These are phyloP conservation scores for Sanghuangporus weigelae DNA, from an alignment of 1,284 basidiomycete genomes.

Conservation along the genomic window DNA sequence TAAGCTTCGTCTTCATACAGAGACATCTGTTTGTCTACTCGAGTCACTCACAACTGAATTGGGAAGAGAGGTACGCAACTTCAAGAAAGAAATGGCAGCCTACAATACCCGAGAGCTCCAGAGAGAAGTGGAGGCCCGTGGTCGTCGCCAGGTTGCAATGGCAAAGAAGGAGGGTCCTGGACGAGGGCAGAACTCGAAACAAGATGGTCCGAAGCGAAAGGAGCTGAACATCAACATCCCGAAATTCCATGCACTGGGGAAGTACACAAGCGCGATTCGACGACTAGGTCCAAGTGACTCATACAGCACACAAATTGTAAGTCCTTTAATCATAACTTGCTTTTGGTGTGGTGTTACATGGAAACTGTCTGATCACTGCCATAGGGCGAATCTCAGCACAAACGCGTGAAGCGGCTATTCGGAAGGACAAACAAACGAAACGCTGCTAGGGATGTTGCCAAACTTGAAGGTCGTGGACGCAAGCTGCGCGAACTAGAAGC, in stretches of 20 bases:
- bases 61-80: constrained; percentile 25
- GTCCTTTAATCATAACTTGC: too few species aligned
- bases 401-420: constrained; percentile 31
- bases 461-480: constrained; percentile 19
- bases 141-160: neutral
- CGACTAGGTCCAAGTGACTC: constrained; percentile 31
- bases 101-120: constrained; percentile 25
- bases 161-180: neutral
- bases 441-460: constrained; percentile 25
- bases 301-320: constrained; percentile 30
- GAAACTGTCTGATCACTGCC: too few species aligned
- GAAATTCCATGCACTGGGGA: constrained; percentile 31
- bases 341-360: too few species aligned
- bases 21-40: constrained; percentile 24
- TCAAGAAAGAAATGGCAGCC: constrained; percentile 18
- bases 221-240: constrained; percentile 27
- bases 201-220: constrained; percentile 5
- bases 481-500: constrained; percentile 12
- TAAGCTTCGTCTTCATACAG: constrained; percentile 30
- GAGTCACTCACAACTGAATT: constrained; percentile 21
- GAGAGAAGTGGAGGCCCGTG: neutral
- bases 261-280: constrained; percentile 28
- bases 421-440: constrained; percentile 28
- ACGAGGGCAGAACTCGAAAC: neutral
- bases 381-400: constrained; percentile 32